Percentiles rank a stretch among this genome's conserved stretches.
Conservation (phyloP, 768 basidiomycete species). For the Hemileccinum rubropunctum region DNA sequence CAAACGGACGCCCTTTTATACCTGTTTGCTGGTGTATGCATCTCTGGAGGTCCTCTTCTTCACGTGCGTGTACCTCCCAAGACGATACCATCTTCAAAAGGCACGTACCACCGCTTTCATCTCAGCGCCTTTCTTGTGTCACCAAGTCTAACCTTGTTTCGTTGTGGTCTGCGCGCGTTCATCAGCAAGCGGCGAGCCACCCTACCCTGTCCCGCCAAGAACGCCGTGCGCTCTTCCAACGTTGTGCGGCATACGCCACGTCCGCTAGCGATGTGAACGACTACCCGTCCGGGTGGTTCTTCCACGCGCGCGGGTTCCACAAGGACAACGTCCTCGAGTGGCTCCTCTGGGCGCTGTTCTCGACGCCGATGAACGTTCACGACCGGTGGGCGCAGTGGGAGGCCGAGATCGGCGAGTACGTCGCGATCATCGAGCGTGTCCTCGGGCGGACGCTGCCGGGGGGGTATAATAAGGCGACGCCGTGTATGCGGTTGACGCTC, state of each 20-base stretch:
- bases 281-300: conserved; percentile 54
- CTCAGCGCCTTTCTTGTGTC: too few species aligned
- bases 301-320: conserved; percentile 31
- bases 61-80: conserved; percentile 46
- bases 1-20: conserved; percentile 5
- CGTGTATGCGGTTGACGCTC: conserved; percentile 50
- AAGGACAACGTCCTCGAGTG: conserved; percentile 55
- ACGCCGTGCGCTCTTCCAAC: conserved; percentile 47
- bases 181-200: conserved; percentile 38
- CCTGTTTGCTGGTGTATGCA: conserved; percentile 32
- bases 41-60: conserved; percentile 49
- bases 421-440: conserved; percentile 37
- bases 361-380: conserved; percentile 31
- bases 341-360: conserved; percentile 66
- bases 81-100: conserved; percentile 45
- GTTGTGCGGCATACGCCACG: conserved; percentile 35
- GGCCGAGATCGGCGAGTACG: conserved; percentile 51
- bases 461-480: conserved; percentile 38
- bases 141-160: background rate
- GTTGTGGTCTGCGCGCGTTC: too few species aligned
- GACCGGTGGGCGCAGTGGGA: conserved; percentile 28
- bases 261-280: conserved; percentile 7
- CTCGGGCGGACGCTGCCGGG: conserved; percentile 40
- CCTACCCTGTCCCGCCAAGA: conserved; percentile 36
- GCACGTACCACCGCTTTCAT: conserved; percentile 17